phyloP scores from a whole-genome alignment of 2,329 filamentous ascomycete genomes.

The Fusarium proliferatum region DNA sequence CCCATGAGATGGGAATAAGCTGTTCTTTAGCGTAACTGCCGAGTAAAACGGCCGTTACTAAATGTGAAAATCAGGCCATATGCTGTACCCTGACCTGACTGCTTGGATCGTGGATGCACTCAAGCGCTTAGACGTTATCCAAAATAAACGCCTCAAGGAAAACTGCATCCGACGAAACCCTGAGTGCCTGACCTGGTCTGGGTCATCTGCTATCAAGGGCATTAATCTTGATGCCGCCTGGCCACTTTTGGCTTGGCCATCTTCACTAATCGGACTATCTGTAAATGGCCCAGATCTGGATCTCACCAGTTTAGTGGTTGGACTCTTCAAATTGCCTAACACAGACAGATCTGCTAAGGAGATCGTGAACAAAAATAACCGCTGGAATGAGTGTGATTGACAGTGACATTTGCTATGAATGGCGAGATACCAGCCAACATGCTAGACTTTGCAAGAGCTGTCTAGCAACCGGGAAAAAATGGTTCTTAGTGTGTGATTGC shows the following conservation, averaged over 20 bases:
- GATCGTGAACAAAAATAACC: not conserved
- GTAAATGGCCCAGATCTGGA: constrained; percentile 3
- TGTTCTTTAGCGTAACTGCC: constrained; percentile 4
- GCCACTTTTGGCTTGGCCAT: constrained; percentile 18
- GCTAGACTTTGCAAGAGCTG: not conserved
- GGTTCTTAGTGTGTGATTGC: not conserved
- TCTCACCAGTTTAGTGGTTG: not conserved
- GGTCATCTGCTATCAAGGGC: not conserved
- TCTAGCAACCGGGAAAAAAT: not conserved
- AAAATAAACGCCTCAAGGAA: not conserved
- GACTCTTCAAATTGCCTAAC: constrained; percentile 22
- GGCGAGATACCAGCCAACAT: not conserved
- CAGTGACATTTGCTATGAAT: not conserved
- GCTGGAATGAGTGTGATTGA: not conserved
- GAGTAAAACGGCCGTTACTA: constrained; percentile 15
- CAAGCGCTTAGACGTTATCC: constrained; percentile 7
- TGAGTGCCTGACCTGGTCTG: not conserved
- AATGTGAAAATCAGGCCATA: constrained; percentile 22
- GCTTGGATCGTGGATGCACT: not conserved
- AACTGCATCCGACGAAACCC: not conserved
- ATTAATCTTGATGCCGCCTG: constrained; percentile 7
- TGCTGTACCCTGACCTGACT: not conserved
- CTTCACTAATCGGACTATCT: constrained; percentile 9
- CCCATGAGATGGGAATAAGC: constrained; percentile 6
- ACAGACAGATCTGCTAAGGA: not conserved